Conservation (phyloP, 129 eudicot species). For the Logfia minima region DNA sequence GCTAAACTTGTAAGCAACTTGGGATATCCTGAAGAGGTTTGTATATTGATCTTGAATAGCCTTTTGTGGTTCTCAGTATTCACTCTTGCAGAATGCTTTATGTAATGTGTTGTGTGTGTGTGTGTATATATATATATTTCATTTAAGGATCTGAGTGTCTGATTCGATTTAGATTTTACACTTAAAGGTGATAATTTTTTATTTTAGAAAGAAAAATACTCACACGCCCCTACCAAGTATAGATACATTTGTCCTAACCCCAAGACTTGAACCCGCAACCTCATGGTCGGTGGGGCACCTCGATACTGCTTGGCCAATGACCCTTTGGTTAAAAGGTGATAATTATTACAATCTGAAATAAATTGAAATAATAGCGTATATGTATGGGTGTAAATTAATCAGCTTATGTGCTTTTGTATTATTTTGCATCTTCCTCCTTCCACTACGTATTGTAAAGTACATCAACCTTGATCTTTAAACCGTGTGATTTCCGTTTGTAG, state of each 20-base stretch:
- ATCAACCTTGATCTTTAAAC: not conserved
- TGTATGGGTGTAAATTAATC: not conserved
- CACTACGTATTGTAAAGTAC: not conserved
- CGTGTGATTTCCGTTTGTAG: not conserved
- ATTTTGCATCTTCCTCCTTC: not conserved
- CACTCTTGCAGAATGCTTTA: not conserved
- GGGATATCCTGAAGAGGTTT: slow-evolving; percentile 85
- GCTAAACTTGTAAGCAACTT: slow-evolving; percentile 76
- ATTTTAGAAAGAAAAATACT: too few relatives aligned
- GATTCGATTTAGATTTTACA: not conserved
- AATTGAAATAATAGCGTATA: not conserved
- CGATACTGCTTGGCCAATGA: too few relatives aligned
- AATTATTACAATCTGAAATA: slow-evolving; percentile 6
- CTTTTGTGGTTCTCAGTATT: not conserved
- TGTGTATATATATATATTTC: not conserved
- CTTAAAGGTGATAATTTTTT: not conserved
- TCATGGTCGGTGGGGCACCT: too few relatives aligned
- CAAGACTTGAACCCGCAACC: too few relatives aligned
- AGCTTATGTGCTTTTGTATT: slow-evolving; percentile 19
- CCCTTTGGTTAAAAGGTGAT: not conserved
- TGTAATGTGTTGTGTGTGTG: too few relatives aligned
- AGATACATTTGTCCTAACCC: too few relatives aligned
- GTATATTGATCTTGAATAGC: slow-evolving; percentile 20
- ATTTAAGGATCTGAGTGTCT: not conserved
- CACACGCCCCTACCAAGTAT: too few relatives aligned